Base-by-base conservation (phyloP, 1,139 yeast genomes). In the Barnettozyma hawaiiensis region DNA sequence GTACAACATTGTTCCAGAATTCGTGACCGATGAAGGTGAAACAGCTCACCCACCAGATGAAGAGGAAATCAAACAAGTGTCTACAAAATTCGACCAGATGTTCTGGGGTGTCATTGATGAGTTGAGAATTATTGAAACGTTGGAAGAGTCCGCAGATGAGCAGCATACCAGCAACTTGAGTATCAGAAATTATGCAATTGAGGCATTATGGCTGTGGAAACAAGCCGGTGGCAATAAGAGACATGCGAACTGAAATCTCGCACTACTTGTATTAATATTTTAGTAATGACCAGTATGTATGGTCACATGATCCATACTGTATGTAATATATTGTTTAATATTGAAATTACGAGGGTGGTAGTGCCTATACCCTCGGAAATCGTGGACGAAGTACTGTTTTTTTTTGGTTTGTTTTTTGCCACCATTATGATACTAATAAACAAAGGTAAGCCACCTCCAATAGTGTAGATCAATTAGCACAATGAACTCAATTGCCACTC, bases 201-300 rank as follows among this genome's bases (percentile, higher is more conserved):
- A 92, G 52, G 97, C 97, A 0, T 70, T 92, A 35, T 92, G 97
- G 97, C 68, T 90, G 42, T 87, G 95, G 92, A 81, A 74, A 54
- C 76, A 81, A 56, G 89, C 85, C n/a, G 85, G 85, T 5, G 89
- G 89, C 18, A 67, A 64, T 44, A 55, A 40, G 27, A 51, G 58
- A 47, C 53, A 53, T 31, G 59, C 59, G 2, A 54, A 53, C 32
- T 54, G 35, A 20, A 15, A n/a, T n/a, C n/a, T n/a, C n/a, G n/a
- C n/a, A n/a, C n/a, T n/a, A n/a, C n/a, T n/a, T n/a, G n/a, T n/a
- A n/a, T n/a, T n/a, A n/a, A n/a, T n/a, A n/a, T n/a, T n/a, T n/a
- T n/a, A n/a, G n/a, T n/a, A n/a, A n/a, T n/a, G n/a, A n/a, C n/a
- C n/a, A n/a, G n/a, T n/a, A n/a, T n/a, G n/a, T n/a, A n/a, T n/a